phyloP scores from a whole-genome alignment of 345 rosid species.

The Citrus glauca region DNA sequence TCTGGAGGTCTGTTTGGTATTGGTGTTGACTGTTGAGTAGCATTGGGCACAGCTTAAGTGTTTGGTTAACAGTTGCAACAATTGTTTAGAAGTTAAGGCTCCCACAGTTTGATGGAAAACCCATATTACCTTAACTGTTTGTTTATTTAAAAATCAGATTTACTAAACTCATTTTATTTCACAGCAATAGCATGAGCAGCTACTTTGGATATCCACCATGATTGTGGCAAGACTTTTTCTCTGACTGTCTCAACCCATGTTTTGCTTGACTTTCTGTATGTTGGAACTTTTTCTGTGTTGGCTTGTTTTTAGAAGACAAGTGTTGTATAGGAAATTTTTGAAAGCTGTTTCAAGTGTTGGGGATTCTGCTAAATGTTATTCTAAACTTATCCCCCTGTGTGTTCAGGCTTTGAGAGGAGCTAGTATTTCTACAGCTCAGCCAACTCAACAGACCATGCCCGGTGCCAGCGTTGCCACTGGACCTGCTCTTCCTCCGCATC shows the following conservation, averaged over 20 bases:
- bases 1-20: background rate
- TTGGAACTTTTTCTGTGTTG: background rate
- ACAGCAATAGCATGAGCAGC: background rate
- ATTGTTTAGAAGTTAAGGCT: no score
- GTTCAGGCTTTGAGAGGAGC: conserved; percentile 63
- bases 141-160: no score
- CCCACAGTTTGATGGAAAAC: no score
- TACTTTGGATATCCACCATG: background rate
- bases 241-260: background rate
- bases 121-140: no score
- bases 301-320: background rate
- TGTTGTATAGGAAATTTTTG: background rate
- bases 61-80: no score
- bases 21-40: no score
- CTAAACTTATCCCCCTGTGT: conserved; percentile 8
- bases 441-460: conserved; percentile 52
- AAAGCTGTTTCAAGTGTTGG: background rate
- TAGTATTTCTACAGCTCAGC: conserved; percentile 66
- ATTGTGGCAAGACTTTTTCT: background rate
- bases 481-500: conserved; percentile 79
- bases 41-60: no score
- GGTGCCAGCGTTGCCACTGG: conserved; percentile 67
- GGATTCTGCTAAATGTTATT: background rate
- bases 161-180: no score
- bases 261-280: background rate